Evolutionary conservation across 371 early-diverging fungal genomes (phyloP).

Genomic region (Smittium mucronatum): DNA sequence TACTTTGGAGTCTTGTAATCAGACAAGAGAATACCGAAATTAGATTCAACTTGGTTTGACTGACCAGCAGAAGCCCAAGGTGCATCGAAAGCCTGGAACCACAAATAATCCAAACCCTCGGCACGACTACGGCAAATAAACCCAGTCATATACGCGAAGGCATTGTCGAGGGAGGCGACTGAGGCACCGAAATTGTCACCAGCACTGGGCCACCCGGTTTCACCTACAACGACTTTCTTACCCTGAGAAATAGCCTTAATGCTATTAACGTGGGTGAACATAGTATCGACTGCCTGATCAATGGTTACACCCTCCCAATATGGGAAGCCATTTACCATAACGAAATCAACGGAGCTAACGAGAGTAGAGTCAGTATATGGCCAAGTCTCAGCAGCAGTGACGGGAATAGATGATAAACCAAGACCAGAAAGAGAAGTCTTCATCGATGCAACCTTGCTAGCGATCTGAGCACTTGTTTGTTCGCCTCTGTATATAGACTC

Average conservation of each 20-base stretch:
- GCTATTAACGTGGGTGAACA: constrained; percentile 34
- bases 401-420: constrained; percentile 30
- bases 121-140: constrained; percentile 31
- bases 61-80: constrained; percentile 40
- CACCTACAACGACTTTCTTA: constrained; percentile 40
- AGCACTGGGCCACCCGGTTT: constrained; percentile 52
- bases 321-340: constrained; percentile 51
- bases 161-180: constrained; percentile 35
- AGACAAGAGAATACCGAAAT: constrained; percentile 38
- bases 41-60: constrained; percentile 41
- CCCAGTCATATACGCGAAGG: constrained; percentile 31
- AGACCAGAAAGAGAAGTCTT: constrained; percentile 27
- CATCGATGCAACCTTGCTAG: constrained; percentile 31
- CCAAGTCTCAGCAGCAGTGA: constrained; percentile 46
- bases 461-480: constrained; percentile 27
- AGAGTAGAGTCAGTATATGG: constrained; percentile 36
- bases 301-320: constrained; percentile 49
- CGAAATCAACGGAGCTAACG: constrained; percentile 40
- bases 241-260: constrained; percentile 32
- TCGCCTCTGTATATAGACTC: constrained; percentile 45
- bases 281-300: constrained; percentile 33
- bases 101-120: constrained; percentile 39
- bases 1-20: constrained; percentile 12
- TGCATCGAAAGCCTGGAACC: constrained; percentile 46
- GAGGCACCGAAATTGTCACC: constrained; percentile 38